Percentiles rank a stretch among this genome's conserved stretches.
These are phyloP conservation scores for Elsinoe perseae DNA, from an alignment of 2,329 filamentous ascomycete species.

Conservation along the genomic window DNA sequence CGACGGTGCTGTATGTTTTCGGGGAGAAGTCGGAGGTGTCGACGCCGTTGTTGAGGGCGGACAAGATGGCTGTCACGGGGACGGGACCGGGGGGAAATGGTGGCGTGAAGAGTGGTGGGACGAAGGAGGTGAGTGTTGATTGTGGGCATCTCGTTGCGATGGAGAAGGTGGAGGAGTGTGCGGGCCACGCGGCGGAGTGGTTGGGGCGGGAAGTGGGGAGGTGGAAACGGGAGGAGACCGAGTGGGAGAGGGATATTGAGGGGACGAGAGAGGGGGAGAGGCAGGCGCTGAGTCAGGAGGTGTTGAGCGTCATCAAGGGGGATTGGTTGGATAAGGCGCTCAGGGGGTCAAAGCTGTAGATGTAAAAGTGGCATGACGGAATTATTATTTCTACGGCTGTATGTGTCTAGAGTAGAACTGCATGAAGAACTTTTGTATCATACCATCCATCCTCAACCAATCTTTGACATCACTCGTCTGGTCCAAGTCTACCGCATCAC, in stretches of 20 bases:
- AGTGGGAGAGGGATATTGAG: slow-evolving; percentile 24
- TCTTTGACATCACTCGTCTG: not conserved
- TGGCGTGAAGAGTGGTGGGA: slow-evolving; percentile 55
- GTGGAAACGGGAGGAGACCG: slow-evolving; percentile 28
- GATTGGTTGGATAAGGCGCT: slow-evolving; percentile 19
- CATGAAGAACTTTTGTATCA: not conserved
- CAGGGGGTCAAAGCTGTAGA: slow-evolving; percentile 17
- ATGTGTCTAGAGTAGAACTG: not conserved
- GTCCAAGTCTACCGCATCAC: not conserved
- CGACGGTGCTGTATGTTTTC: slow-evolving; percentile 62
- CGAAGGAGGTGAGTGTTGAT: slow-evolving; percentile 57
- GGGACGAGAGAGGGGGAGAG: slow-evolving; percentile 25
- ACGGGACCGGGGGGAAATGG: slow-evolving; percentile 60
- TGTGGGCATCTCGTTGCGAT: slow-evolving; percentile 72
- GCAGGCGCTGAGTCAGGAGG: slow-evolving; percentile 25
- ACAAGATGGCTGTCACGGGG: slow-evolving; percentile 59
- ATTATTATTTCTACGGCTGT: not conserved
- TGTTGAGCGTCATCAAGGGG: slow-evolving; percentile 20
- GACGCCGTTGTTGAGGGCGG: slow-evolving; percentile 40
- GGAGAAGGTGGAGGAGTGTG: slow-evolving; percentile 63
- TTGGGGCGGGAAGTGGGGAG: slow-evolving; percentile 27
- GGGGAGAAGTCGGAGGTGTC: slow-evolving; percentile 55
- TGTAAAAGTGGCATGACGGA: not conserved
- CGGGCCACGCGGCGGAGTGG: slow-evolving; percentile 42
- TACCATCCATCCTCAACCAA: too few relatives aligned